phyloP scores from a whole-genome alignment of 1,284 basidiomycete genomes.

The Marasmius sp. region DNA sequence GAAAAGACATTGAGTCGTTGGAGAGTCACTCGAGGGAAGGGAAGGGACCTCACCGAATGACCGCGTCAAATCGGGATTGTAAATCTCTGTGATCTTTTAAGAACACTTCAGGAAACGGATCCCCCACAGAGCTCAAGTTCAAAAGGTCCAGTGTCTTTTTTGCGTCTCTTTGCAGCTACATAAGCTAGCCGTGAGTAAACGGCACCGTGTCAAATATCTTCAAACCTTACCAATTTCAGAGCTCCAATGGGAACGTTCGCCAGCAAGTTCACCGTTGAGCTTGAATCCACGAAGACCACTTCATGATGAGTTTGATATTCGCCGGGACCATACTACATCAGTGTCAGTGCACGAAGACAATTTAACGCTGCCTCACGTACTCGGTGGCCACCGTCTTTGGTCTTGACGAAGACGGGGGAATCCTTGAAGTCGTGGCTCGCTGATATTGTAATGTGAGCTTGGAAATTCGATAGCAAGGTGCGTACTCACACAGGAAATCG shows the following conservation, averaged over 20 bases:
- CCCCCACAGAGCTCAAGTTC: slow-evolving; percentile 47
- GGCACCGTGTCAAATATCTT: not conserved
- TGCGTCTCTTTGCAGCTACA: slow-evolving; percentile 77
- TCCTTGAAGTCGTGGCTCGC: slow-evolving; percentile 73
- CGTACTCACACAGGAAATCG: slow-evolving; percentile 68
- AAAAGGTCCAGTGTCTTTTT: slow-evolving; percentile 66
- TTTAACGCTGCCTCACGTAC: slow-evolving; percentile 30
- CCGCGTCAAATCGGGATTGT: slow-evolving; percentile 62
- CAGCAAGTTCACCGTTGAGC: slow-evolving; percentile 81
- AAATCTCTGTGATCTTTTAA: slow-evolving; percentile 67
- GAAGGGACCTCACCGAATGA: slow-evolving; percentile 49
- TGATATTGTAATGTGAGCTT: slow-evolving; percentile 25
- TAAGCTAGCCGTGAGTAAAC: not conserved
- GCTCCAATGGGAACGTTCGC: slow-evolving; percentile 72
- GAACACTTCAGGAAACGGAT: slow-evolving; percentile 79
- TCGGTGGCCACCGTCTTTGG: slow-evolving; percentile 42
- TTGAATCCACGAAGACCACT: slow-evolving; percentile 78
- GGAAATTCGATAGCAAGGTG: not conserved
- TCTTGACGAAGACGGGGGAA: slow-evolving; percentile 65
- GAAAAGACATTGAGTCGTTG: slow-evolving; percentile 12
- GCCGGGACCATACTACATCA: slow-evolving; percentile 51
- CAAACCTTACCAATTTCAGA: slow-evolving; percentile 60
- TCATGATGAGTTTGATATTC: slow-evolving; percentile 52
- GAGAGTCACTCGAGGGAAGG: not conserved
- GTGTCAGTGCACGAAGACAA: not conserved